Evolutionary conservation across 2,329 filamentous ascomycete genomes (phyloP).

Genomic region (Lithohypha guttulata): DNA sequence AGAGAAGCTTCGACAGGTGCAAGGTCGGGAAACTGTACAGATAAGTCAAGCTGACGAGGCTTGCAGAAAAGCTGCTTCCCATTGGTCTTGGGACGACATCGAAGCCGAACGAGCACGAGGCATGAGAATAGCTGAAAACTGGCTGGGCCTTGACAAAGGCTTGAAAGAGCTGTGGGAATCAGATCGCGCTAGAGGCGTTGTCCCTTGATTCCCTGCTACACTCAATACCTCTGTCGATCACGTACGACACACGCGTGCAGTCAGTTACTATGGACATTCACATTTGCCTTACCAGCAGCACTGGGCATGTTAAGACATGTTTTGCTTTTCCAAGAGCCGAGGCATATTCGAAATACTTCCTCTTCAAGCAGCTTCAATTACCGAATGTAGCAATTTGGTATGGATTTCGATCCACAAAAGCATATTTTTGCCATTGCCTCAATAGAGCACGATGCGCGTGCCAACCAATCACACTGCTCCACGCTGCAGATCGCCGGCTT

Average conservation of each 20-base stretch:
- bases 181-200: neutral
- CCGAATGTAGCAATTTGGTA: neutral
- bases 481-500: too few relatives aligned
- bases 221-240: too few relatives aligned
- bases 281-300: too few relatives aligned
- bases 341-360: neutral
- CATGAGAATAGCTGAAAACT: slow-evolving; percentile 44
- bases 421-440: neutral
- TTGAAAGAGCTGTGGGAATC: slow-evolving; percentile 32
- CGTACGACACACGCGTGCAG: too few relatives aligned
- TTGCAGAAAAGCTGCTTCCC: slow-evolving; percentile 27
- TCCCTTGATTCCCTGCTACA: neutral
- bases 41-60: slow-evolving; percentile 24
- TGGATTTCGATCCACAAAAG: neutral
- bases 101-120: slow-evolving; percentile 48
- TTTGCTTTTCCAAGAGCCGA: neutral
- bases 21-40: slow-evolving; percentile 21
- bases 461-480: too few relatives aligned
- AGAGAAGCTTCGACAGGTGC: slow-evolving; percentile 16
- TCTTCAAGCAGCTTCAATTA: neutral
- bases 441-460: neutral
- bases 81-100: slow-evolving; percentile 52
- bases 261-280: too few relatives aligned
- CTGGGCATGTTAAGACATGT: neutral
- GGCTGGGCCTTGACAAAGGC: slow-evolving; percentile 41